Evolutionary conservation across 768 basidiomycete species (phyloP), one percentile per base, ranked within the genome.

Genomic region (Paxillus rubicundulus): DNA sequence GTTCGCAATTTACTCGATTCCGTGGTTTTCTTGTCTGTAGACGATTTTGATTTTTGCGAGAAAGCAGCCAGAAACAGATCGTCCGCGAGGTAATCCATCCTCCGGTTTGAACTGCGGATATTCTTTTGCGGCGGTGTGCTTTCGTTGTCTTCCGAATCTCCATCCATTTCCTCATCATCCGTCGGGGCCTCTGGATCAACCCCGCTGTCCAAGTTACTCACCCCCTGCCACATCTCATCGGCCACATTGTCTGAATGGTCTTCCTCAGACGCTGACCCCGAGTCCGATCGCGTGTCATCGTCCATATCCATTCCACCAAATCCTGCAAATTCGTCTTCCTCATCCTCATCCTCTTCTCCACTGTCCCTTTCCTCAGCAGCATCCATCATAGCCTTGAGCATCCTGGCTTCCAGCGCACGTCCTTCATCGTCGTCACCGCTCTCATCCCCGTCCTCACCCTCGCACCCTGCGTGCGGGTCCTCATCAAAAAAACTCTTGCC

Each of bases 41-140:
- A 8, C 2, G 18, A 21, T 42, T 58, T 55, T 42, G 56, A 55
- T 36, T 47, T 54, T 37, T 64, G 68, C 2, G 78, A 70, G 56
- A 85, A 81, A 0, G 84, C 85, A 53, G 82, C 73, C 0, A 70
- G 58, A 64, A 87, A 88, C 17, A 87, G 71, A 55, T 84, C 80
- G 59, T 87, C 86, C 2, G 84, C 82, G 27, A 87, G 82, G 65
- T 86, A 80, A 43, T 80, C 71, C 4, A 72, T 63, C 47, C 74
- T 72, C n/a, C 70, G 66, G 41, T 70, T 65, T 30, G 42, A 44
- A 30, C 21, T 54, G n/a, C 38, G 41, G 43, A 18, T 30, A 12
- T 40, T 51, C 43, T 21, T 36, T 42, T 16, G 48, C 20, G 37
- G 30, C 36, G 33, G 40, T 16, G 27, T 20, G 9, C 8, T 34